Evolutionary conservation across 345 rosid species (phyloP), one percentile per base, ranked within the genome.

Genomic region (Adansonia digitata): DNA sequence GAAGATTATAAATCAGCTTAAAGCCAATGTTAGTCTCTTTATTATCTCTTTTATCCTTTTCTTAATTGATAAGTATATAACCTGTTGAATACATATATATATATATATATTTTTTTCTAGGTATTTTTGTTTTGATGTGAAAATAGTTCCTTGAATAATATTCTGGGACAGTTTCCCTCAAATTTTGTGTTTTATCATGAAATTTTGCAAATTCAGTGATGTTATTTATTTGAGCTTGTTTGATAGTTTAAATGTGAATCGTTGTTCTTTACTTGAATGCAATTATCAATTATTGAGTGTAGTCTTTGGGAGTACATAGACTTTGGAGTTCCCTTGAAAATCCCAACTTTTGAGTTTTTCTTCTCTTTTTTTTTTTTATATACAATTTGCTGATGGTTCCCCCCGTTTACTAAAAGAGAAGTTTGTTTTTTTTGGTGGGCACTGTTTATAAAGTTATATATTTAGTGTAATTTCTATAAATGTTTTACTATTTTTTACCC

Each of bases 1-100:
- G 80, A 87, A 88, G 86, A 88, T 90, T 76, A 88, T 90, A 59
- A 88, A 88, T 74, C 91, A 90, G 84, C 91, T 90, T 74, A 86
- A 87, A 85, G 90, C 95, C 80, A 86, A 90, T 77, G 91, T 87
- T 81, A 78, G 70, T 51, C 13, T 55, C 72, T 62, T 75, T 55
- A 71, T 78, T 63, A 12, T 12, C 31, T 77, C 18, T 40, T 62
- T 60, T 31, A 24, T n/a, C 8, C 10, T 2, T 15, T 2, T 39
- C 42, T 34, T 18, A 20, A 20, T 49, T 27, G 61, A 67, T 71
- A 45, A 9, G 2, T 22, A 8, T 31, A 48, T 42, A 27, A 35
- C 10, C 31, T 15, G 35, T 9, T 63, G 22, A 22, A 18, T 22
- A n/a, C n/a, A n/a, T n/a, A n/a, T n/a, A n/a, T n/a, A n/a, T n/a